Conservation (phyloP, 331 rosid genomes). For the Malus hybrid region DNA sequence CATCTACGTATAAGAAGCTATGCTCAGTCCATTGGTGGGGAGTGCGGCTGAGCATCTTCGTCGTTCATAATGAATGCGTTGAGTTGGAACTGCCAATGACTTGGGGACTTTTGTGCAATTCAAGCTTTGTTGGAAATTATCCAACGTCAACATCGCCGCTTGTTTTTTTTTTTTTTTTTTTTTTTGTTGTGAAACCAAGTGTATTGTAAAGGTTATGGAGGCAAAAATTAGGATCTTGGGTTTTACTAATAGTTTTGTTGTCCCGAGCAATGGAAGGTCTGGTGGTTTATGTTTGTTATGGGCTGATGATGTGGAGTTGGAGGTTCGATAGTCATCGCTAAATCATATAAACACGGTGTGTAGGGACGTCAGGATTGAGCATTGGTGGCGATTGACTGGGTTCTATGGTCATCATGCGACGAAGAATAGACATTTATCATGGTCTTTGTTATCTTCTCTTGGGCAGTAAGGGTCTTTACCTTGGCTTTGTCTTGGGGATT, state of each 20-base stretch:
- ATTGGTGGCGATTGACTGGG: background rate
- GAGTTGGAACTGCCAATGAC: background rate
- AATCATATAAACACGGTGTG: background rate
- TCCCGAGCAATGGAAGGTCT: background rate
- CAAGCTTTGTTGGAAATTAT: background rate
- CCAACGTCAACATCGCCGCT: background rate
- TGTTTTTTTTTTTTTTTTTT: too few species aligned
- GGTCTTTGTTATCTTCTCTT: background rate
- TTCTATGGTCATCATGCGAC: background rate
- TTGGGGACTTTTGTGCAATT: background rate
- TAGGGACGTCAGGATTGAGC: accelerated
- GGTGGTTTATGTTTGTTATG: background rate
- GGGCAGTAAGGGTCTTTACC: background rate
- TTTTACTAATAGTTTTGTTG: background rate
- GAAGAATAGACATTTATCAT: background rate
- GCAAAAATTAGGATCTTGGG: background rate
- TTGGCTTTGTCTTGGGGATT: background rate
- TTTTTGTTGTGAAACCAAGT: background rate
- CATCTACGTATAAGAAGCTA: too few species aligned
- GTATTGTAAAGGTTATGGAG: background rate
- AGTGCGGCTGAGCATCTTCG: accelerated
- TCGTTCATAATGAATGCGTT: too few species aligned
- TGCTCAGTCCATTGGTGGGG: too few species aligned
- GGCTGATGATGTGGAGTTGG: background rate
- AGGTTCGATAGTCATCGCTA: accelerated